These are phyloP conservation scores for Solanum hybrid DNA, from an alignment of 305 asterid genomes.

Conservation along the genomic window DNA sequence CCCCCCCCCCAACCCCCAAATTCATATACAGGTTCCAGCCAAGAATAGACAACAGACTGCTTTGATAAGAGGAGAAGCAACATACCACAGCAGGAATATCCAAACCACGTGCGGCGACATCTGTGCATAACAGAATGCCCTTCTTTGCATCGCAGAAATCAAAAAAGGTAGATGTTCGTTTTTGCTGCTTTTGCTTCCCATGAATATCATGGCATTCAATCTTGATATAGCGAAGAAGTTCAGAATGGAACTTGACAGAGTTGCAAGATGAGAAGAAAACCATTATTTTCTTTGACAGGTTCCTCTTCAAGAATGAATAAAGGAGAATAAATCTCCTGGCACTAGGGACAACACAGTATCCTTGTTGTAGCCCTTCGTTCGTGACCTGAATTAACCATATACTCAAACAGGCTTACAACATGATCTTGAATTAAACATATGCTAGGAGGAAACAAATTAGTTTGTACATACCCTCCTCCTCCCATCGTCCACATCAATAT, in stretches of 20 bases:
- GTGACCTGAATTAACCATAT: constrained; percentile 49
- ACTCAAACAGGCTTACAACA: not conserved
- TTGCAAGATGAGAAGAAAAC: constrained; percentile 93
- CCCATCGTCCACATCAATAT: constrained; percentile 83
- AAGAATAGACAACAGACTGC: not conserved
- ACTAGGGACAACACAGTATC: constrained; percentile 79
- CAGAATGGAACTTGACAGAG: constrained; percentile 81
- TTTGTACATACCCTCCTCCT: constrained; percentile 47
- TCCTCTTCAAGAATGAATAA: constrained; percentile 80
- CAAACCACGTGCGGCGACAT: constrained; percentile 98
- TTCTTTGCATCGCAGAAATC: constrained; percentile 78
- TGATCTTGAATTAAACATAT: not conserved
- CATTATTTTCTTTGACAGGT: constrained; percentile 85
- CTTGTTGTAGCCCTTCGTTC: constrained; percentile 92
- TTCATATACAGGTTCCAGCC: not conserved
- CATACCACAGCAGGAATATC: constrained; percentile 96
- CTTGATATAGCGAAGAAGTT: constrained; percentile 63
- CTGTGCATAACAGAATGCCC: constrained; percentile 89
- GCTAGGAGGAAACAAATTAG: not conserved
- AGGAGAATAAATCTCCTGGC: constrained; percentile 77
- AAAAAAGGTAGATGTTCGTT: constrained; percentile 68
- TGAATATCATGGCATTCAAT: constrained; percentile 69
- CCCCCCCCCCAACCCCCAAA: not conserved
- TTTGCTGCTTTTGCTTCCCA: constrained; percentile 93
- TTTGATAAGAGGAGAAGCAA: not conserved